Conservation (phyloP, 2,329 filamentous ascomycete species). For the Hypoxylon sp. region DNA sequence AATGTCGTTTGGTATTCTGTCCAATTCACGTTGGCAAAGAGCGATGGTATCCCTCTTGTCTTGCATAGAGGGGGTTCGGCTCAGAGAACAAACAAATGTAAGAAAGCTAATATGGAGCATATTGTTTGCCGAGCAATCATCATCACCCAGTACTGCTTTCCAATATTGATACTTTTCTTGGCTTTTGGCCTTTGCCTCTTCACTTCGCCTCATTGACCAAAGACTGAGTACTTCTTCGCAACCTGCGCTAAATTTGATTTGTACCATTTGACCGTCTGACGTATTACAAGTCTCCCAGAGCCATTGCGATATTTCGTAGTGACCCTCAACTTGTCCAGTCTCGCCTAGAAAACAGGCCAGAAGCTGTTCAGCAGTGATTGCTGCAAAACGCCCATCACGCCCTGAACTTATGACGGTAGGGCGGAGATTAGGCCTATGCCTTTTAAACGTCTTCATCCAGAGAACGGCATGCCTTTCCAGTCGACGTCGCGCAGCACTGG, state of each 20-base stretch:
- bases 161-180: slow-evolving; percentile 16
- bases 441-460: slow-evolving; percentile 12
- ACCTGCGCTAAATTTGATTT: slow-evolving; percentile 11
- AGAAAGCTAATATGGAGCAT: slow-evolving; percentile 1
- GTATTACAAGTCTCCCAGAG: slow-evolving; percentile 17
- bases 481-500: neutral
- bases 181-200: slow-evolving; percentile 4
- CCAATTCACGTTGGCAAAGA: slow-evolving; percentile 7
- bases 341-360: neutral
- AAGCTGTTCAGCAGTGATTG: slow-evolving; percentile 4
- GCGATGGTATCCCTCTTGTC: slow-evolving; percentile 9
- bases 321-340: neutral
- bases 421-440: slow-evolving; percentile 5
- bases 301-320: slow-evolving; percentile 12
- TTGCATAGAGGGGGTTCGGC: neutral
- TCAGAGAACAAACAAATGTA: neutral
- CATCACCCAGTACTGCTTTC: slow-evolving; percentile 1
- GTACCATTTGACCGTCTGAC: slow-evolving; percentile 9
- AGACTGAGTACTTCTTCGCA: neutral
- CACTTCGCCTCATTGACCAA: neutral
- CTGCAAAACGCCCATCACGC: neutral
- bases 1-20: slow-evolving; percentile 8
- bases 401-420: slow-evolving; percentile 4
- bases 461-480: slow-evolving; percentile 1
- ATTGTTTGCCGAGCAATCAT: neutral